Base-by-base conservation (phyloP, 179 eudicot species). In the Monotropa hypopitys region DNA sequence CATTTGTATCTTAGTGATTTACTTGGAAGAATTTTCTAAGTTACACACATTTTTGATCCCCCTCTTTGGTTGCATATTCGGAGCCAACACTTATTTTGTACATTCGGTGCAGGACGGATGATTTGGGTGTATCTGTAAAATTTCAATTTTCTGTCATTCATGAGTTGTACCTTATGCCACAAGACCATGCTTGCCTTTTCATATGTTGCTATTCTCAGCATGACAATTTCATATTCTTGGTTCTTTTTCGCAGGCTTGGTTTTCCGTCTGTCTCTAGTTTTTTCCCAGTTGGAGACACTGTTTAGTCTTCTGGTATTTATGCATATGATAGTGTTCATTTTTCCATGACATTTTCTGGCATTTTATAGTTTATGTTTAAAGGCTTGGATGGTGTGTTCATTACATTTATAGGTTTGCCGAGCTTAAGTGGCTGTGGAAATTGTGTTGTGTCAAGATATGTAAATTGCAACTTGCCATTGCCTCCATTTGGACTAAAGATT, bases 211-310 rank as follows among this genome's bases (percentile, higher is more conserved):
- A 56, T 21, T 69, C 11, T 21, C 33, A 28, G 28, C 13, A 28
- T 70, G 2, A 30, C 40, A 30, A 71, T 43, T 61, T 75, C 43
- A 43, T 46, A 18, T 42, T 45, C 54, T 75, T 61, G 42, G 30
- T 62, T 76, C 13, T 2, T 45, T 62, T 26, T 45, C 63, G 72
- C 72, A 76, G 78, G 61, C 46, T 30, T 32, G 32, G 46, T 66
- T 76, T 30, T 47, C 71, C 11, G 7, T 54, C 70, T 61, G 78
- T 45, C 70, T 45, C 78, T 59, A 56, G 30, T 61, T 63, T 76
- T 76, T 76, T 63, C 72, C 57, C 32, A 32, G 21, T 32, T 63
- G 78, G 72, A 47, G 78, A 33, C 72, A 32, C 71, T 46, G 78
- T 57, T 47, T 3, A 46, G 15, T 47, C 61, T 75, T 75, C 40